phyloP scores from a whole-genome alignment of 495 filamentous ascomycete species.

The Talaromyces adpressus region DNA sequence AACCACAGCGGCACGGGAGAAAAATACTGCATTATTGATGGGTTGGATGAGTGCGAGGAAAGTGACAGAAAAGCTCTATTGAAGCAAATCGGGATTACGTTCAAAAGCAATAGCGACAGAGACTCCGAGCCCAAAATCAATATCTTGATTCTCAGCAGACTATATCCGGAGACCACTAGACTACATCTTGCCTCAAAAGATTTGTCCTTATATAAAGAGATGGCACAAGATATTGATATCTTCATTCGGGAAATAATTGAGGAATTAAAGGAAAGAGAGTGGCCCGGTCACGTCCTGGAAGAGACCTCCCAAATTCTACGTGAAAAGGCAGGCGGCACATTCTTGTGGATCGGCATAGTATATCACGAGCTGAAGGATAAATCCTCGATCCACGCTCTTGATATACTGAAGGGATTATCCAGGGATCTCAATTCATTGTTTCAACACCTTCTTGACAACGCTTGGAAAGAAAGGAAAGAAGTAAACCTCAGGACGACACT shows the following conservation, averaged over 20 bases:
- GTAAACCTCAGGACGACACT: too few relatives aligned
- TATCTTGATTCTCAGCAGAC: constrained; percentile 20
- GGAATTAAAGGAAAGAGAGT: constrained; percentile 12
- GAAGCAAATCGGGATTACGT: constrained; percentile 12
- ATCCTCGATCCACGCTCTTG: constrained; percentile 6
- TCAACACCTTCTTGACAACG: constrained; percentile 9
- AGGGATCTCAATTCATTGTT: constrained; percentile 11
- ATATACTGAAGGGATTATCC: constrained; percentile 9
- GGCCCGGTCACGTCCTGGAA: constrained; percentile 6
- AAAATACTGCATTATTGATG: constrained; percentile 20
- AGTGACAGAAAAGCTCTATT: constrained; percentile 12
- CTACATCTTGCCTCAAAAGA: constrained; percentile 12
- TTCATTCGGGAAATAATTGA: constrained; percentile 15
- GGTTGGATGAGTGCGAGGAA: constrained; percentile 21
- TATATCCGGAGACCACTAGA: constrained; percentile 12
- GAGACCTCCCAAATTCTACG: constrained; percentile 10
- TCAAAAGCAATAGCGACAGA: constrained; percentile 7
- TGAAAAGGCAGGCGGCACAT: constrained; percentile 22
- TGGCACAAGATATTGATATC: constrained; percentile 11
- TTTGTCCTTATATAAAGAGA: constrained; percentile 9
- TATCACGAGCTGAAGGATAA: constrained; percentile 8
- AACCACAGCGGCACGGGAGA: not conserved
- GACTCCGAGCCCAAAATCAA: constrained; percentile 10
- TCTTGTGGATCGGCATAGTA: constrained; percentile 22
- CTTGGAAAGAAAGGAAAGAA: not conserved